Evolutionary conservation across 2,329 filamentous ascomycete species (phyloP), one percentile per base, ranked within the genome.

Genomic region (Sporothrix protearum): DNA sequence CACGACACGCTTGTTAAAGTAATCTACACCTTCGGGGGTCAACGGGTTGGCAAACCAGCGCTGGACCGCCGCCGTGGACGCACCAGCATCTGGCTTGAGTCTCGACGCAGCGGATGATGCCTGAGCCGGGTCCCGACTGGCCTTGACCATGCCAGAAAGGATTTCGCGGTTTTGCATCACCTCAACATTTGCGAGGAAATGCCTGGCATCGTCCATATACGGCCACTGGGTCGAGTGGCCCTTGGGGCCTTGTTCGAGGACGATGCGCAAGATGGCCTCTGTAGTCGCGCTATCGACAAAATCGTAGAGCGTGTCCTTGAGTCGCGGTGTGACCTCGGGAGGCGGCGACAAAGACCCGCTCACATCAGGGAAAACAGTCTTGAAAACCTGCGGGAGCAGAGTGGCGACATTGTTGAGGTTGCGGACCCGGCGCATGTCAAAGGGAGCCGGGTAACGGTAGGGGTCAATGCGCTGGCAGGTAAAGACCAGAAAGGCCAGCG

Each of bases 281-380:
- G 84, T 85, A 67, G 88, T 78, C 10, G 83, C 85, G 2, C 86
- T 81, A 73, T 86, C 85, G 71, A 88, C 86, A 10, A 85, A 82
- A 19, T 81, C 80, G 3, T 77, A 76, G 22, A 88, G 75, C 9
- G 9, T n/a, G 14, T 59, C 55, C 16, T 9, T 33, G 6, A 59
- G 55, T 6, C 16, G 30, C 2, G 55, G 55, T 2, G 30, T n/a
- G 30, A 59, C 55, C 7, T 4, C 3, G 42, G 42, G 42, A 9
- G 6, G 30, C 19, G 55, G 6, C 16, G 55, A 39, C 16, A 30
- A 22, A 22, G 16, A n/a, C n/a, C 30, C 55, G 6, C 9, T 0
- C 16, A 12, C 7, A 16, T 39, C 30, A 9, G 55, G 16, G 10
- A 59, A 59, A 19, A 59, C 55, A 19, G 74, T 74, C 0, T 74